Base-by-base conservation (phyloP, 495 filamentous ascomycete genomes). In the Physcia stellaris region DNA sequence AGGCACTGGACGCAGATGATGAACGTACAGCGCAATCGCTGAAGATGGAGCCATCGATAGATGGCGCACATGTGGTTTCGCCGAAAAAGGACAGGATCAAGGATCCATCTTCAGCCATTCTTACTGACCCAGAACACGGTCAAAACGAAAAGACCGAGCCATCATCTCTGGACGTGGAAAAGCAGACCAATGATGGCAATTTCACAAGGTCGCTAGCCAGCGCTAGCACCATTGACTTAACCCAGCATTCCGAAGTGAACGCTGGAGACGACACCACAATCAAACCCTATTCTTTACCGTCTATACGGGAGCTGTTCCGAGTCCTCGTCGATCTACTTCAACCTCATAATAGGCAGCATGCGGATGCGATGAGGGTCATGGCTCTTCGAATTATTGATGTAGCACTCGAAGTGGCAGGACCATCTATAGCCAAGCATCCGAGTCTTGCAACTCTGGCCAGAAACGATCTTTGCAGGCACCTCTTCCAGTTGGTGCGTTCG, bases 361-460 rank as follows among this genome's bases (percentile, higher is more conserved):
- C 83, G 11, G 90, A 99, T 53, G 77, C 84, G 6, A 93, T 95
- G 80, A 73, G 87, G 47, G 84, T 96, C 17, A 96, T 96, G 86
- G 90, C 92, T 4, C 63, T 99, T 38, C 72, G 92, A 23, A 95
- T 99, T 41, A 93, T 96, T 41, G 90, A 96, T 64, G 90, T 99
- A 24, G 88, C 90, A 9, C 70, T 99, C 27, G 90, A 99, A 55
- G 87, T 96, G 41, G 87, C 90, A 17, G 90, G 90, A 0, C 88
- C 90, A 1, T 93, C 87, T 1, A 96, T 99, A 51, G 84, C 86
- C 32, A 82, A 82, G 41, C 92, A 99, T 55, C 86, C 88, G 5
- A 86, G 79, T 36, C 62, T 99, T 37, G 86, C 92, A 18, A 76
- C 68, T 10, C 63, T 96, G 26, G 92, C 90, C 1, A 85, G 93